Base-by-base conservation (phyloP, 306 rosid genomes). In the Pyrus pyrifolia region DNA sequence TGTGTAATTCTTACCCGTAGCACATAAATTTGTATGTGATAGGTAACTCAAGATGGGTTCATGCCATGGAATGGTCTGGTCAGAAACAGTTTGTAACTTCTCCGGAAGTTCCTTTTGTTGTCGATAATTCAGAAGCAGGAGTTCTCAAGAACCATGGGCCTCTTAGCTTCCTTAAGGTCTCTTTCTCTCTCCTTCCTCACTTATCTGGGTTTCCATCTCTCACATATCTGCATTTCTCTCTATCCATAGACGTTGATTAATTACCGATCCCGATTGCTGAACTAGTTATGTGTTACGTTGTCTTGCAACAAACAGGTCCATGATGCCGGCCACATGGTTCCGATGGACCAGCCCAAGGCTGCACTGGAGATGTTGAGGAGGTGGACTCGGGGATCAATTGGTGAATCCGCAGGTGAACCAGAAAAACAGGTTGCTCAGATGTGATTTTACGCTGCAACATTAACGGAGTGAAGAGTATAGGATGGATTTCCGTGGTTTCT, bases 41-140 rank as follows among this genome's bases (percentile, higher is more conserved):
- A 95, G 99, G 99, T 75, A 95, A 95, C 81, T 95, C 99, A 73
- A 95, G 93, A 73, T 95, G 99, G 97, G 99, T 92, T 79, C 93
- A 90, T 76, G 93, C 97, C 55, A 92, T 95, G 99, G 86, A 88
- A 84, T 95, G 99, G 97, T 85, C 99, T 33, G 97, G 99, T 76
- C 96, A 92, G 86, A 78, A 87, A 70, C 83, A 95, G 84, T 95
- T 90, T 77, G 86, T 58, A 14, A 82, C 82, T 78, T 87, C 97
- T 21, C 45, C 93, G 17, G 93, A 92, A 77, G 91, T 82, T 83
- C 87, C 96, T 71, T 95, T 92, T 82, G 74, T 70, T 38, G 97
- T 95, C 49, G 77, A 90, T 83, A 90, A 82, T 73, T 80, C 97
- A 12, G 91, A 89, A 75, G 99, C 99, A 71, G 99, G 99, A 77